phyloP scores from a whole-genome alignment of 495 filamentous ascomycete genomes.

The Hyaloscypha bicolor region DNA sequence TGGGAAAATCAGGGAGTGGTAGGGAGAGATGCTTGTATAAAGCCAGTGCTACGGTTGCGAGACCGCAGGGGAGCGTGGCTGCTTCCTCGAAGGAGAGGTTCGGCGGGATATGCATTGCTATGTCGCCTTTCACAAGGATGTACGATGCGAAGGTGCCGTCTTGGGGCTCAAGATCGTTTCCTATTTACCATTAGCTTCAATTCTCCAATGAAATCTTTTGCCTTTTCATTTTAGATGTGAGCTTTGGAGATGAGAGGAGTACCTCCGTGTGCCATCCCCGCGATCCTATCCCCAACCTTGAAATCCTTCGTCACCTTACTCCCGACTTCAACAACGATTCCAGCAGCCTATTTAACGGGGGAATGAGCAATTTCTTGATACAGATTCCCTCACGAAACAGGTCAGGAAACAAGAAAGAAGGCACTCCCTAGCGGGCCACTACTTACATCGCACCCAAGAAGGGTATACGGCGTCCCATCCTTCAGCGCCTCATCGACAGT shows the following conservation, averaged over 20 bases:
- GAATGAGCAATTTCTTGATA: too few relatives aligned
- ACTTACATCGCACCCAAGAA: conserved; percentile 52
- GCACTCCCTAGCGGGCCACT: too few relatives aligned
- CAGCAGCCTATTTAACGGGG: conserved; percentile 38
- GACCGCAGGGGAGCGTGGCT: conserved; percentile 42
- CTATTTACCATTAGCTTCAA: conserved; percentile 7
- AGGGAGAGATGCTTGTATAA: conserved; percentile 35
- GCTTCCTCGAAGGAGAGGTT: conserved; percentile 41
- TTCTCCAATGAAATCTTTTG: neutral
- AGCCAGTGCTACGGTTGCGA: conserved; percentile 44
- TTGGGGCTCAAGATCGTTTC: conserved; percentile 22
- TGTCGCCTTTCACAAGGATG: conserved; percentile 20
- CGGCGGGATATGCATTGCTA: conserved; percentile 38
- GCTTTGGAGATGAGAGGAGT: too few relatives aligned
- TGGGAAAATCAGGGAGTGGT: neutral
- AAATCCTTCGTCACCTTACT: conserved; percentile 45
- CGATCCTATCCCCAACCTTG: conserved; percentile 45
- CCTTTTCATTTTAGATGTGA: neutral
- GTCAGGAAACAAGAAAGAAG: too few relatives aligned
- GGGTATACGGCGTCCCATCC: neutral
- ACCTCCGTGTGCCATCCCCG: conserved; percentile 20
- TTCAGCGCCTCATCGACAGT: conserved; percentile 10
- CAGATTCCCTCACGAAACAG: too few relatives aligned
- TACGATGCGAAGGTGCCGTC: conserved; percentile 26
- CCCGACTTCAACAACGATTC: conserved; percentile 54